Conservation (phyloP, 2,329 filamentous ascomycete genomes). For the Arthrocladium fulminans region DNA sequence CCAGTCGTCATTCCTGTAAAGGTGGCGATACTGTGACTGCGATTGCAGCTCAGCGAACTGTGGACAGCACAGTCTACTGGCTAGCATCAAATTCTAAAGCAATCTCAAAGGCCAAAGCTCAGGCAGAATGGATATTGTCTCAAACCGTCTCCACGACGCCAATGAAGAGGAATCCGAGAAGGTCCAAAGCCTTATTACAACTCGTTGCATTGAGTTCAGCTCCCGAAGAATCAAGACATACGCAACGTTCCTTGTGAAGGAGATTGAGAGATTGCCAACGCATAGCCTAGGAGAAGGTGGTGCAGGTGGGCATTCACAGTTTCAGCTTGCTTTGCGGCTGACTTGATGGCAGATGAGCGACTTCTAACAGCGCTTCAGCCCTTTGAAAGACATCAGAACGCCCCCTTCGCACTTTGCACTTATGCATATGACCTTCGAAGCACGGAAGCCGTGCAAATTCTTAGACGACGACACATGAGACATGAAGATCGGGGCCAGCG, state of each 20-base stretch:
- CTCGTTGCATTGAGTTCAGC: conserved; percentile 12
- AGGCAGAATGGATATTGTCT: conserved; percentile 9
- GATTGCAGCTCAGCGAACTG: conserved; percentile 29
- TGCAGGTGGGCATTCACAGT: neutral
- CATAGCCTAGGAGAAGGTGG: neutral
- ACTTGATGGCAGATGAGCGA: neutral
- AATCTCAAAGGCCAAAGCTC: conserved; percentile 2
- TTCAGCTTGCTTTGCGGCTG: neutral
- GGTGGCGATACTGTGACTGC: conserved; percentile 40
- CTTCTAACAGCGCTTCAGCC: conserved; percentile 5
- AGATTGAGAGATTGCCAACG: neutral
- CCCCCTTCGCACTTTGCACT: conserved; percentile 4
- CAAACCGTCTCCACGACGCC: neutral
- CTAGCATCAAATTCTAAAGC: conserved; percentile 11
- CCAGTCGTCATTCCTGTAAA: conserved; percentile 40
- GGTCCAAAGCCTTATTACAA: conserved; percentile 3
- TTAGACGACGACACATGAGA: conserved; percentile 1
- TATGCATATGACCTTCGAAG: conserved; percentile 9
- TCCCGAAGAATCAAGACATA: conserved; percentile 10
- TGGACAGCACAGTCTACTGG: conserved; percentile 10
- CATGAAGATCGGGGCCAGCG: conserved; percentile 8
- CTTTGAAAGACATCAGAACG: neutral
- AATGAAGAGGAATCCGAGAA: neutral
- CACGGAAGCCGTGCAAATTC: conserved; percentile 6
- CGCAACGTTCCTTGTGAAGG: conserved; percentile 2